Percentiles rank a stretch among this genome's conserved stretches.
Conservation (phyloP, 2,329 filamentous ascomycete species). For the Apiospora sp. region DNA sequence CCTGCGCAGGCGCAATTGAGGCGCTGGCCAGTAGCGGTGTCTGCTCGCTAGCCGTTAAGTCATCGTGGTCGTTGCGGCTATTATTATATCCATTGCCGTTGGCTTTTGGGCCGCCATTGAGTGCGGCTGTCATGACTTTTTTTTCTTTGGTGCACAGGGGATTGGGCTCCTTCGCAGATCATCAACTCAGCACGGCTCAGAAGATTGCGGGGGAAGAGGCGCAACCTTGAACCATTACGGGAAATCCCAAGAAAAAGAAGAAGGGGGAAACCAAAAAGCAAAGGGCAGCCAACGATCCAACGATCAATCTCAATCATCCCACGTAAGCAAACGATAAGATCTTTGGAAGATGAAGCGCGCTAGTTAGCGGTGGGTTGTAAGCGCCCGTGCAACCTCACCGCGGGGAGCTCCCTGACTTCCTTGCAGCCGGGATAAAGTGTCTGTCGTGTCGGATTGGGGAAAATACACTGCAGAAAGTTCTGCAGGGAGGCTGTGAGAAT, state of each 20-base stretch:
- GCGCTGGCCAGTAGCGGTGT: constrained; percentile 42
- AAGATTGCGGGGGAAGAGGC: background rate
- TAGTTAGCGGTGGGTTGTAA: background rate
- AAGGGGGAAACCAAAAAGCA: background rate
- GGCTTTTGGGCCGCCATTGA: constrained; percentile 10
- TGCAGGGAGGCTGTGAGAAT: background rate
- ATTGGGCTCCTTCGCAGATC: background rate
- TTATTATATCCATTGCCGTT: background rate
- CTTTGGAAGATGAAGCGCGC: background rate
- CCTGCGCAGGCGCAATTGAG: constrained; percentile 31
- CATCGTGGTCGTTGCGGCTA: background rate
- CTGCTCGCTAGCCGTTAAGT: constrained; percentile 35
- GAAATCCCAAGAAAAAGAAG: background rate
- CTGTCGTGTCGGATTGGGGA: background rate
- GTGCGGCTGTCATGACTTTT: constrained; percentile 12
- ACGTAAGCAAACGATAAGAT: constrained; percentile 18
- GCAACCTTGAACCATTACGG: background rate
- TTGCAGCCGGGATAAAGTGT: background rate
- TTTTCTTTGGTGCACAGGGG: background rate
- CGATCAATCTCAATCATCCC: background rate
- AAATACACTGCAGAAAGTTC: background rate
- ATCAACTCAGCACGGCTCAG: background rate
- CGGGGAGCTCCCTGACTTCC: background rate
- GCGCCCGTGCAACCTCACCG: background rate
- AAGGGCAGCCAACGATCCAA: background rate